phyloP scores from a whole-genome alignment of 1,284 basidiomycete genomes.

The Earliella scabrosa region DNA sequence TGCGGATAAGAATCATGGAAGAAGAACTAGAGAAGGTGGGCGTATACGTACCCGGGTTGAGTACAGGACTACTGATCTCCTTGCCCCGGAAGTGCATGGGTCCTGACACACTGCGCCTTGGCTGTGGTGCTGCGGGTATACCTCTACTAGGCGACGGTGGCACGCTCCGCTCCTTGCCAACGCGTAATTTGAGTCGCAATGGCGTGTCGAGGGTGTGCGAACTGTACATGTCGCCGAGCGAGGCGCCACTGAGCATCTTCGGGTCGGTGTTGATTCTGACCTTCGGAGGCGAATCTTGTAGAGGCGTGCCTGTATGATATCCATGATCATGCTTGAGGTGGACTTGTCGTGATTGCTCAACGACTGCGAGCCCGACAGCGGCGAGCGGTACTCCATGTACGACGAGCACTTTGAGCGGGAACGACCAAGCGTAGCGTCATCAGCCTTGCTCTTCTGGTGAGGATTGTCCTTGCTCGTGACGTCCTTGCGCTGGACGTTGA shows the following conservation, averaged over 20 bases:
- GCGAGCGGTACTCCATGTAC: conserved; percentile 38
- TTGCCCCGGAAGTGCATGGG: conserved; percentile 47
- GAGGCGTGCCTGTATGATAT: conserved; percentile 11
- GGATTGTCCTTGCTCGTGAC: conserved; percentile 36
- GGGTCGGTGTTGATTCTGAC: conserved; percentile 28
- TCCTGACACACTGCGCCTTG: conserved; percentile 22
- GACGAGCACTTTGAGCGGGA: conserved; percentile 53
- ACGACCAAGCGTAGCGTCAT: conserved; percentile 38
- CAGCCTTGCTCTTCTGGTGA: conserved; percentile 23
- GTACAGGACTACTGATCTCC: conserved; percentile 65
- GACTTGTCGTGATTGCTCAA: conserved; percentile 20
- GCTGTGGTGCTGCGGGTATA: conserved; percentile 21
- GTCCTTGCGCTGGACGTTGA: conserved; percentile 13
- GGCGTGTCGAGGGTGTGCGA: conserved; percentile 23
- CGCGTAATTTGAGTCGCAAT: conserved; percentile 18
- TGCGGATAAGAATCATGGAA: not conserved
- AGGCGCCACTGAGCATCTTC: conserved; percentile 11
- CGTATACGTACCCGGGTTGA: conserved; percentile 68
- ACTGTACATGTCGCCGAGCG: conserved; percentile 15
- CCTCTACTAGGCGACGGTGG: conserved; percentile 25
- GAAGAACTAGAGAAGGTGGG: not conserved
- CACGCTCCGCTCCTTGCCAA: conserved; percentile 18
- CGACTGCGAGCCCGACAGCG: conserved; percentile 31
- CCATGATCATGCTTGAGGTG: conserved; percentile 21
- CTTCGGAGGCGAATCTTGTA: conserved; percentile 19